Evolutionary conservation across 2,329 filamentous ascomycete genomes (phyloP).

Genomic region (Fusarium abutilonis): DNA sequence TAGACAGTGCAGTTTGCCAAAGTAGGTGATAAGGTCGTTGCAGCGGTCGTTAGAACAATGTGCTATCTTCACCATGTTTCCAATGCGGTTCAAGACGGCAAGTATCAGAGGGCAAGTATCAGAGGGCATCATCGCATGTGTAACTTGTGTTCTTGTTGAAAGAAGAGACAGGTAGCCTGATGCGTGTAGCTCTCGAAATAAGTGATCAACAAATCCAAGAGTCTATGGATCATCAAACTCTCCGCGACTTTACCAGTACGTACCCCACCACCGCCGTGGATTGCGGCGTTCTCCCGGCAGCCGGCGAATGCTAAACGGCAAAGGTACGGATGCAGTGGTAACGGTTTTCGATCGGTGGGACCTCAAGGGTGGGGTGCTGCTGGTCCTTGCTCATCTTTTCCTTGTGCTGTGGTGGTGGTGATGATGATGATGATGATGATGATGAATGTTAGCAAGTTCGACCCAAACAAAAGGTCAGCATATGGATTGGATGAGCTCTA

Average conservation of each 20-base stretch:
- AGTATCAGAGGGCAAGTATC: not conserved
- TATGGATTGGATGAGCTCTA: not conserved
- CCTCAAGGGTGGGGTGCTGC: constrained; percentile 15
- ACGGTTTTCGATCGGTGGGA: constrained; percentile 34
- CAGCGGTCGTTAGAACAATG: not conserved
- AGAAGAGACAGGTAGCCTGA: not conserved
- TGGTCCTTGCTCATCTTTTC: constrained; percentile 26
- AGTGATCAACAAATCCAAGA: not conserved
- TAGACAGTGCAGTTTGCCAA: constrained; percentile 1
- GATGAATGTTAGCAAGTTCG: constrained; percentile 11
- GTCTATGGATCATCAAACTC: constrained; percentile 22
- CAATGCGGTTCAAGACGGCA: not conserved
- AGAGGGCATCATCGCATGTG: constrained; percentile 1
- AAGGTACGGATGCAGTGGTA: constrained; percentile 14
- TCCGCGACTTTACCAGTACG: constrained; percentile 2
- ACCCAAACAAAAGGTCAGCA: not conserved
- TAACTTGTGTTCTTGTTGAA: not conserved
- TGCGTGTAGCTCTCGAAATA: not conserved
- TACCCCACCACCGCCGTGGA: constrained; percentile 14
- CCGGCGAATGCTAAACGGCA: constrained; percentile 31
- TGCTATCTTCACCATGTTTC: not conserved
- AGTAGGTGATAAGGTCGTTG: not conserved
- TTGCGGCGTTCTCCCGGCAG: constrained; percentile 34
- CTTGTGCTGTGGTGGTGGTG: not conserved
- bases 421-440: constrained; percentile 26